Evolutionary conservation across 1,284 basidiomycete species (phyloP).

Genomic region (Tranzscheliella williamsii): DNA sequence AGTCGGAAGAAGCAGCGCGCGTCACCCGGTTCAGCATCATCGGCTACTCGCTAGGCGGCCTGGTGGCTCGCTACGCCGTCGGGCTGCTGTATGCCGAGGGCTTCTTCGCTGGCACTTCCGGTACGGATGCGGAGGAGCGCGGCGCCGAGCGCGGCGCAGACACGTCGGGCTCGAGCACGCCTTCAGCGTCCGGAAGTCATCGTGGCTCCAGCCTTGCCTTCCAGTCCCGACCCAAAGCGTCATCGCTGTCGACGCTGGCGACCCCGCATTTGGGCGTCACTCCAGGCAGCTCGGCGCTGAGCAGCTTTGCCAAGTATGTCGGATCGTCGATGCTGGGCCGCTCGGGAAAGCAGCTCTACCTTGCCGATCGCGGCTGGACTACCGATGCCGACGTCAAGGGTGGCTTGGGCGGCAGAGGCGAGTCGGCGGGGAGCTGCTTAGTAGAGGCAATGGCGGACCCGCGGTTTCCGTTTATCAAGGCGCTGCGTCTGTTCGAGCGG

Average conservation of each 20-base stretch:
- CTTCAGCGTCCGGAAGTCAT: too few species aligned
- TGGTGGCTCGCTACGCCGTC: constrained; percentile 76
- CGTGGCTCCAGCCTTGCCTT: constrained; percentile 10
- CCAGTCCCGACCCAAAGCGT: constrained; percentile 10
- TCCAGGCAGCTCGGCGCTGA: constrained; percentile 59
- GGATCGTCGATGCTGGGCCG: constrained; percentile 52
- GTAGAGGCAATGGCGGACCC: constrained; percentile 37
- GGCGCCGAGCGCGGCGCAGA: not conserved
- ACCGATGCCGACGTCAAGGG: not conserved
- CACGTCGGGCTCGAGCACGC: too few species aligned
- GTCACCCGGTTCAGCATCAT: constrained; percentile 30
- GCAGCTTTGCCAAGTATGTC: constrained; percentile 69
- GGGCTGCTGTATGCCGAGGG: constrained; percentile 70
- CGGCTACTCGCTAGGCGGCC: constrained; percentile 76
- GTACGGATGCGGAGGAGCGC: not conserved
- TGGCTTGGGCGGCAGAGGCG: not conserved
- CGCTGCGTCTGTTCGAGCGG: constrained; percentile 71
- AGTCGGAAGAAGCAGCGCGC: constrained; percentile 6
- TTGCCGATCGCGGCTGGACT: constrained; percentile 36
- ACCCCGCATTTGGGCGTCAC: constrained; percentile 75
- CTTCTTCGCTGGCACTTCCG: too few species aligned
- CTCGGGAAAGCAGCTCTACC: constrained; percentile 19
- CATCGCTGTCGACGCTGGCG: constrained; percentile 73
- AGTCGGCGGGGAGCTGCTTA: constrained; percentile 10
- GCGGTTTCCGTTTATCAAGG: constrained; percentile 78